Conservation (phyloP, 768 basidiomycete species). For the Pleurotus citrinopileatus region DNA sequence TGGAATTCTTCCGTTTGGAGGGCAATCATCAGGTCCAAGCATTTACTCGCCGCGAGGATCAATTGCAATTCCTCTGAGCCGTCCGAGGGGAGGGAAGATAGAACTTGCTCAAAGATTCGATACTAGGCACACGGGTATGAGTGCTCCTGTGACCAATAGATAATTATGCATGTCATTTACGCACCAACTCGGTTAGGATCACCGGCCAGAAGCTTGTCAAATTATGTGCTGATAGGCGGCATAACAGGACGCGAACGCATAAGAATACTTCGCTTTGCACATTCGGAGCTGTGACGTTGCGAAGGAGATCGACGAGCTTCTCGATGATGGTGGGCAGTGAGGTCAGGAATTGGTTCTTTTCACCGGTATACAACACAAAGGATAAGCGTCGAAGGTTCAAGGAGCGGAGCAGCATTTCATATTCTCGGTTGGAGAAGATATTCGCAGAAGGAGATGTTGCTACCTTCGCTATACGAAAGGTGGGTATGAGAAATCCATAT, state of each 20-base stretch:
- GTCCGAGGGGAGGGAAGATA: conserved; percentile 69
- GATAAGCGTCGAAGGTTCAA: conserved; percentile 86
- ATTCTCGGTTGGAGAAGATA: conserved; percentile 94
- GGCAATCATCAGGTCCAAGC: conserved; percentile 87
- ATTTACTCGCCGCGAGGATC: conserved; percentile 88
- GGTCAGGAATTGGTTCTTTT: conserved; percentile 87
- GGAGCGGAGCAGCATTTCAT: conserved; percentile 86
- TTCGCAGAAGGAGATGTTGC: conserved; percentile 88
- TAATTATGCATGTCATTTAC: conserved; percentile 15
- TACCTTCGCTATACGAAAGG: conserved; percentile 53
- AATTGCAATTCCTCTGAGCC: conserved; percentile 83
- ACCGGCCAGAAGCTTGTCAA: conserved; percentile 97
- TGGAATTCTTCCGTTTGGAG: conserved; percentile 98
- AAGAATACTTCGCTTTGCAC: conserved; percentile 95
- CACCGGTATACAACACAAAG: conserved; percentile 81
- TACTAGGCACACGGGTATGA: conserved; percentile 48
- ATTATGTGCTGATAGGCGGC: conserved; percentile 87
- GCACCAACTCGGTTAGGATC: conserved; percentile 85
- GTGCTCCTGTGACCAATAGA: background rate
- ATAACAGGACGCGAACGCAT: conserved; percentile 87
- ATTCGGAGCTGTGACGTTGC: conserved; percentile 72
- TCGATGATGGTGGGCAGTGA: conserved; percentile 95
- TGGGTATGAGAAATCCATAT: conserved; percentile 27
- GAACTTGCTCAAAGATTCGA: conserved; percentile 83
- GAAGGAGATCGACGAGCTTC: conserved; percentile 89